Evolutionary conservation across 805 yeast species (phyloP).

Genomic region (Starmerella floricola): DNA sequence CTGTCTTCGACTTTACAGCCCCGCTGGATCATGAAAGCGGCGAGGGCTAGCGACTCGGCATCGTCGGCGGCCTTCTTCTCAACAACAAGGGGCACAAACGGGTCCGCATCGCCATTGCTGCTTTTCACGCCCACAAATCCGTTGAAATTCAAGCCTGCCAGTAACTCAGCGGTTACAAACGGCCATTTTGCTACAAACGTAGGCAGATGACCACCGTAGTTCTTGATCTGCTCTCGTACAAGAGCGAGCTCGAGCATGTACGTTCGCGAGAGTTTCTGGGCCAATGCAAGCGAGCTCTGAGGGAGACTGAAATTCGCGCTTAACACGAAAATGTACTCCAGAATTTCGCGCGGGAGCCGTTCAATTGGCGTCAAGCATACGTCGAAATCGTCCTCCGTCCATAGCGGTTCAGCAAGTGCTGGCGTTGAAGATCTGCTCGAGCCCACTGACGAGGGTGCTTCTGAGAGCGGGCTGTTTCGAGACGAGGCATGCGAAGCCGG

Average conservation of each 20-base stretch:
- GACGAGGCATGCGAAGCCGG: background rate
- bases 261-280: conserved; percentile 25
- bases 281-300: conserved; percentile 28
- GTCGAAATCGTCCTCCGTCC: background rate
- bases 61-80: conserved; percentile 28
- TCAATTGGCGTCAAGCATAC: conserved; percentile 7
- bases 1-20: conserved; percentile 19
- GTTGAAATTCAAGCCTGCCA: conserved; percentile 48
- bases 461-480: too few relatives aligned
- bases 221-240: conserved; percentile 16
- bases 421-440: background rate
- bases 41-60: conserved; percentile 9
- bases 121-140: conserved; percentile 32
- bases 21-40: conserved; percentile 23
- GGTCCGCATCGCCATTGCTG: conserved; percentile 30
- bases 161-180: conserved; percentile 21
- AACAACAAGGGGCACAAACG: conserved; percentile 72
- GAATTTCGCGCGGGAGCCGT: conserved; percentile 35
- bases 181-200: conserved; percentile 17
- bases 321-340: conserved; percentile 32
- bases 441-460: background rate
- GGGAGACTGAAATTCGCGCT: conserved; percentile 33
- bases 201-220: conserved; percentile 14
- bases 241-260: conserved; percentile 20
- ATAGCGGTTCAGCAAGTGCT: background rate